Base-by-base conservation (phyloP, 1,139 yeast genomes). In the Saccharomyces hybrid region DNA sequence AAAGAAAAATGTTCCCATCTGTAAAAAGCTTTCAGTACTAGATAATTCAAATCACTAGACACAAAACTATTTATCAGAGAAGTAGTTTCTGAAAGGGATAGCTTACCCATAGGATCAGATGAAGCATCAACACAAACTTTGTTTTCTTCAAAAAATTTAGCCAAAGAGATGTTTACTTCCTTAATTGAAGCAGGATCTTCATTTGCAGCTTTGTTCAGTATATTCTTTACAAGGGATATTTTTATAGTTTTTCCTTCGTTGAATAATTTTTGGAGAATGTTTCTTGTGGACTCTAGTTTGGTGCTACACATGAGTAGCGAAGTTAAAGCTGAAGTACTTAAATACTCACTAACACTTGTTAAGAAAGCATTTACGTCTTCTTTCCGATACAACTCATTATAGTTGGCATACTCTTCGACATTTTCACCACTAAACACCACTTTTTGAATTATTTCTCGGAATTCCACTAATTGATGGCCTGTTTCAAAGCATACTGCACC, bases 1-100 rank as follows among this genome's bases (percentile, higher is more conserved):
- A 46, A 25, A 14, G 16, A 4, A 20, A 48, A 54, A 32, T 54
- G 50, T 20, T 47, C 8, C 2, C 61, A 55, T n/a, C 47, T 25
- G 27, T 55, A 32, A 31, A 54, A 57, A 4, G 55, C 29, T 25
- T 48, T 27, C 9, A 59, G 25, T 4, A 59, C 16, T 25, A 27
- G 13, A 8, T 4, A 13, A 31, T 38, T 52, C 7, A 23, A 23
- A 5, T 28, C 48, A 46, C 51, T 31, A 1, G 41, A 26, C 2
- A 51, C 3, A 13, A 54, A 26, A 5, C 23, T 25, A 1, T 46
- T 16, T 11, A 57, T 25, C 13, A 57, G 48, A 1, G 16, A 3
- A 3, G 38, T 16, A 4, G 44, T 11, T 14, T 53, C 29, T 38
- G 44, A 11, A 46, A 31, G 5, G 27, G 41, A 23, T 4, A 56